Base-by-base conservation (phyloP, 1,139 yeast genomes). In the Scheffersomyces cryptocercus region DNA sequence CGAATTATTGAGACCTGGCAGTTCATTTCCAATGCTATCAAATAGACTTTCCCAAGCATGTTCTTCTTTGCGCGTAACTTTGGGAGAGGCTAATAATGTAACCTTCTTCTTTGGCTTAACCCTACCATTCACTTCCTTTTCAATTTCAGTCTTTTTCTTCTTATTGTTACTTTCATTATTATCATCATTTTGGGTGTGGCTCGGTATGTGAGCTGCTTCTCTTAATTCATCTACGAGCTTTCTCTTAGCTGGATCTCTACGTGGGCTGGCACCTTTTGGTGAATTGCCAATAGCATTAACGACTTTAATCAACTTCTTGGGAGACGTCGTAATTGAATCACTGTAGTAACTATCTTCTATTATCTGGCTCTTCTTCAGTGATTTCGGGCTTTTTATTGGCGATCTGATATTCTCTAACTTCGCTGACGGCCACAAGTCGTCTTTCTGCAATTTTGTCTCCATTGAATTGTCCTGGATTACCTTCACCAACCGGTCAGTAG, bases 41-140 rank as follows among this genome's bases (percentile, higher is more conserved):
- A 61, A 59, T 13, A 64, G 48, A 30, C 43, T 45, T 20, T 54
- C 51, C 68, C 67, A 64, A 2, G 58, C 61, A 37, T 43, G 43
- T 28, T 49, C 48, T 41, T 56, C 64, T 8, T 46, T 39, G 5
- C 45, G 41, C 7, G 49, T 41, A 2, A 46, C 16, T 20, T 35
- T 41, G 12, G 47, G 47, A 9, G 48, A 41, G 9, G 29, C 15
- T 12, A 12, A 41, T 28, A 44, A 47, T 29, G 34, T 41, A 31
- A 9, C 24, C 13, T 41, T 35, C 16, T 29, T 28, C 34, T 24
- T 26, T 24, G 30, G 24, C 29, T 28, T 11, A n/a, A 12, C 15
- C 30, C 31, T 11, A 2, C 24, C 24, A 31, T 15, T 31, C 16
- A 31, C 32, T 16, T 30, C 35, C 20, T 37, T 20, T 20, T 20